Evolutionary conservation across 1,284 basidiomycete genomes (phyloP).

Genomic region (Austropuccinia psidii): DNA sequence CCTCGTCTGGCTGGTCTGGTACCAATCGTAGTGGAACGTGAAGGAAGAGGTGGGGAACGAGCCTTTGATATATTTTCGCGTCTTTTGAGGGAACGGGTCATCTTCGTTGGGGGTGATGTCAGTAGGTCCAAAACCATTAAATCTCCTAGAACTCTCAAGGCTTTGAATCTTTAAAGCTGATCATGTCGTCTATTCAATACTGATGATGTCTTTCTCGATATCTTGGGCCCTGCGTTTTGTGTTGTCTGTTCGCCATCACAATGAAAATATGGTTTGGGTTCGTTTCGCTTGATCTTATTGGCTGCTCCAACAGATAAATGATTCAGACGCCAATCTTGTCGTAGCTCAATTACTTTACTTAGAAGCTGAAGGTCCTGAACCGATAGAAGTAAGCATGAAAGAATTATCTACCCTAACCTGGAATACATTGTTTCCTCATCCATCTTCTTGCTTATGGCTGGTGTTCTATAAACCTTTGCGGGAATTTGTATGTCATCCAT

Average conservation of each 20-base stretch:
- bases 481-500: too few relatives aligned
- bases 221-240: not conserved
- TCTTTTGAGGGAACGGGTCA: conserved; percentile 76
- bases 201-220: not conserved
- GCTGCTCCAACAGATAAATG: conserved; percentile 59
- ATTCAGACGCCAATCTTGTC: conserved; percentile 69
- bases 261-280: too few relatives aligned
- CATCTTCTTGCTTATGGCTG: not conserved
- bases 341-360: conserved; percentile 86
- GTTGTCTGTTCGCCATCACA: not conserved
- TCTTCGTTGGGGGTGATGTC: conserved; percentile 86
- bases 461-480: too few relatives aligned
- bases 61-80: conserved; percentile 93
- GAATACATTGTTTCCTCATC: not conserved
- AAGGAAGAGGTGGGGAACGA: conserved; percentile 76
- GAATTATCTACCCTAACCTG: not conserved
- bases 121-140: conserved; percentile 44
- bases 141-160: conserved; percentile 20
- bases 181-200: not conserved
- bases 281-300: not conserved
- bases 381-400: conserved; percentile 52
- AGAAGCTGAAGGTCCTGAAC: conserved; percentile 86
- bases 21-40: conserved; percentile 81
- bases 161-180: conserved; percentile 19
- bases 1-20: conserved; percentile 60